Evolutionary conservation across 1,284 basidiomycete species (phyloP), one percentile per base, ranked within the genome.

Genomic region (Stygiomarasmius scandens): DNA sequence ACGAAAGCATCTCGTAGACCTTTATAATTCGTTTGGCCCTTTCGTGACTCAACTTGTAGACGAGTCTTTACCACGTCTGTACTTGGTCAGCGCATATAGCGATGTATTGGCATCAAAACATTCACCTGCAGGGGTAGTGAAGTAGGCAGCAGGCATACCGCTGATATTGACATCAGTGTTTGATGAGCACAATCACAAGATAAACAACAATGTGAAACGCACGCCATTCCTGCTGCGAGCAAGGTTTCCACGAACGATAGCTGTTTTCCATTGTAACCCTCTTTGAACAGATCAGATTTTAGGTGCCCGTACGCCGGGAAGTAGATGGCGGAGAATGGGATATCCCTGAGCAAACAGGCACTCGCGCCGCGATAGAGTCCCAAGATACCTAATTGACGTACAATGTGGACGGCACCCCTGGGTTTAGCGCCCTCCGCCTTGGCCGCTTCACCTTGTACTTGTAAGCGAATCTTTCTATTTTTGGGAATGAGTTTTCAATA

Each of bases 21-120:
- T 73, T 92, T 94, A 80, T 99, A 99, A 60, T 90, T 80, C 3
- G 94, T 93, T 73, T 99, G 88, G 16, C 96, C 97, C 66, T 92
- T 90, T 61, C 90, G 84, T 34, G 95, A 91, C 74, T 99, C 97
- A n/a, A 95, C 90, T 73, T 99, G 97, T 62, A 99, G 78, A 56
- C 96, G 88, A n/a, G 96, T 99, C 84, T 99, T 99, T 73, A 98
- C 93, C 59, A 99, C 97, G 74, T 99, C 96, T 87, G 74, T 29
- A 66, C n/a, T n/a, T n/a, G n/a, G n/a, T n/a, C n/a, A n/a, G n/a
- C n/a, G n/a, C n/a, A n/a, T n/a, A n/a, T n/a, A n/a, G n/a, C n/a
- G n/a, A n/a, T n/a, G n/a, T n/a, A n/a, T n/a, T n/a, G n/a, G n/a
- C n/a, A n/a, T n/a, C n/a, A n/a, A n/a, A 58, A 49, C 52, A 61